These are phyloP conservation scores for Furculomyces boomerangus DNA, from an alignment of 371 early-diverging fungal genomes.

Conservation along the genomic window DNA sequence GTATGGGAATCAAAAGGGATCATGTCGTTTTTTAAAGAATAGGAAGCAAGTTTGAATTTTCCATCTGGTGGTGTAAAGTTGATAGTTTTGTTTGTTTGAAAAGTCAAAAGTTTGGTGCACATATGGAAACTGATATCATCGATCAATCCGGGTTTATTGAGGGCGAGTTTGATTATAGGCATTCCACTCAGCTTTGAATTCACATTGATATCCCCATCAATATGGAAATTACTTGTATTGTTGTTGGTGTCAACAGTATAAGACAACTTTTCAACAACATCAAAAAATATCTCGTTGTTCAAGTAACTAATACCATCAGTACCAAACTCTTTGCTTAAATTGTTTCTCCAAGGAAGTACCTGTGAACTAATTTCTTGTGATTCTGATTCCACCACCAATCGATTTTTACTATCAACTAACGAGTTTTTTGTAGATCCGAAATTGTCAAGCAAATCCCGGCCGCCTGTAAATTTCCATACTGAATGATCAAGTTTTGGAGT, in stretches of 20 bases:
- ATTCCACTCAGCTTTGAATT: slow-evolving; percentile 68
- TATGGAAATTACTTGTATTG: slow-evolving; percentile 50
- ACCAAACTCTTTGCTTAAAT: slow-evolving; percentile 39
- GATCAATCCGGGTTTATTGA: slow-evolving; percentile 49
- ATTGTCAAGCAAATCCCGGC: too few species aligned
- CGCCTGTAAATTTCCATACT: too few species aligned
- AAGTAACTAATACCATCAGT: slow-evolving; percentile 71
- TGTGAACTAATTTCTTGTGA: neutral
- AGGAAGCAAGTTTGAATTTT: slow-evolving; percentile 51
- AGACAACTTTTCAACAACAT: slow-evolving; percentile 75
- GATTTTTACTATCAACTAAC: neutral
- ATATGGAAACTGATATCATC: slow-evolving; percentile 81
- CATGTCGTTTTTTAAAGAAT: neutral
- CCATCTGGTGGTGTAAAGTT: slow-evolving; percentile 93
- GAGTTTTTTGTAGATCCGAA: neutral
- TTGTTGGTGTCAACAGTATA: slow-evolving; percentile 60
- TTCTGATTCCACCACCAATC: neutral
- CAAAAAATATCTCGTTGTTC: slow-evolving; percentile 85
- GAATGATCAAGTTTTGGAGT: slow-evolving; percentile 45
- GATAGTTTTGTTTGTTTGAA: slow-evolving; percentile 56
- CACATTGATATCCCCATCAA: slow-evolving; percentile 57
- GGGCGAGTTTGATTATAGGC: slow-evolving; percentile 65
- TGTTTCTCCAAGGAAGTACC: neutral
- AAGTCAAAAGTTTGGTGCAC: slow-evolving; percentile 62
- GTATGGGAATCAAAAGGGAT: too few species aligned